A percentile compares a stretch with the other conserved stretches of the same genome.
These are phyloP conservation scores for Phytophthora pistaciae DNA, from an alignment of 352 stramenopile genomes.

Conservation along the genomic window DNA sequence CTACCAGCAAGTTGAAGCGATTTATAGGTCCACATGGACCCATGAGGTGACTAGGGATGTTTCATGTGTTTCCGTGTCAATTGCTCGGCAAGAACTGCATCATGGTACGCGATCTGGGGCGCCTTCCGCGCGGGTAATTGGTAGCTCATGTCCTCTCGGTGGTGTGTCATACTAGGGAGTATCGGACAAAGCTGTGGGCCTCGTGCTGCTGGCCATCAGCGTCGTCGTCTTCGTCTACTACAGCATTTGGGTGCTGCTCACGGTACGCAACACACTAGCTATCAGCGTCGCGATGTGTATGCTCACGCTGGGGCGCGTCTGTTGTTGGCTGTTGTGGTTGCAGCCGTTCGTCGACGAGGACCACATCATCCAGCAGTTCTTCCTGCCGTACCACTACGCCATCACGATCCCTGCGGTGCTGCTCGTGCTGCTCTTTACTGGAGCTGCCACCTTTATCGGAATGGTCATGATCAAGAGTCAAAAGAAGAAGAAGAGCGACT, in stretches of 20 bases:
- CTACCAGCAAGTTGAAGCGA: no score
- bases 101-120: constrained; percentile 17
- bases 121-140: not conserved
- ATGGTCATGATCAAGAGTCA: constrained; percentile 92
- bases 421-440: constrained; percentile 87
- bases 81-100: no score
- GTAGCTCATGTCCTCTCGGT: not conserved
- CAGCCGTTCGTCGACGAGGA: constrained; percentile 90
- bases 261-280: constrained; percentile 50
- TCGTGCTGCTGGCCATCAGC: constrained; percentile 81
- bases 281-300: not conserved
- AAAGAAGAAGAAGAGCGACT: constrained; percentile 73
- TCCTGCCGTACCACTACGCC: constrained; percentile 90
- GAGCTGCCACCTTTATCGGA: constrained; percentile 88
- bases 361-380: constrained; percentile 84
- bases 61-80: no score
- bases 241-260: constrained; percentile 91
- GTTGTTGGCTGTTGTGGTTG: not conserved
- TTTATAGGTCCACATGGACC: no score
- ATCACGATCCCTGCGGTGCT: constrained; percentile 89
- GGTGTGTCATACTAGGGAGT: constrained; percentile 44
- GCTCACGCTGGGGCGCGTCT: not conserved
- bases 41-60: no score
- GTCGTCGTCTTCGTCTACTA: constrained; percentile 93
- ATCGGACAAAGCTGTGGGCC: constrained; percentile 83